Evolutionary conservation across 139 green algal genomes (phyloP).

Genomic region (Picochlorum sp.): DNA sequence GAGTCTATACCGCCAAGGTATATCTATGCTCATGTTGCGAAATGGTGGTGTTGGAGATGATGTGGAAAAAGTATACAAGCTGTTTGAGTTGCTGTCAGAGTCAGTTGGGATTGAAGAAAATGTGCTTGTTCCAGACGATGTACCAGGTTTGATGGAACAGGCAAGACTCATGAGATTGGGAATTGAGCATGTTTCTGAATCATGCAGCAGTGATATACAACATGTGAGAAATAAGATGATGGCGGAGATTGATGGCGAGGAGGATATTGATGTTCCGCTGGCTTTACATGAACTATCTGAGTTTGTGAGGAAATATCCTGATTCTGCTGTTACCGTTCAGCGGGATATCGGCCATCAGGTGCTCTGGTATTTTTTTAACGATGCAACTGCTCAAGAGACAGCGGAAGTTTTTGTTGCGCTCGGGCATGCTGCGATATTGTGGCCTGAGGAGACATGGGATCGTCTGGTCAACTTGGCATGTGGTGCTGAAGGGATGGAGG

Average conservation of each 20-base stretch:
- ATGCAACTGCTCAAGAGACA: not conserved
- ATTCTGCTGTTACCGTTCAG: not conserved
- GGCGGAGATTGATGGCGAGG: not conserved
- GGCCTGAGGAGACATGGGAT: not conserved
- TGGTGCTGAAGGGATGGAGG: not conserved
- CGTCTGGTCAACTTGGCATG: not conserved
- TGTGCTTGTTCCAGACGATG: too few relatives aligned
- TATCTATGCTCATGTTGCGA: too few relatives aligned
- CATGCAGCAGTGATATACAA: not conserved
- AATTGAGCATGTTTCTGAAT: too few relatives aligned
- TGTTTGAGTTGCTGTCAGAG: too few relatives aligned
- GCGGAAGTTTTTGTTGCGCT: not conserved
- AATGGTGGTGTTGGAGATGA: too few relatives aligned
- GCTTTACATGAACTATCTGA: not conserved
- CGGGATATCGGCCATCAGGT: not conserved
- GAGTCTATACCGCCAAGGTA: not conserved
- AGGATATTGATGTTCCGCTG: constrained; percentile 1
- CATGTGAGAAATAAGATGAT: not conserved
- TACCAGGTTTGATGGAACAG: too few relatives aligned
- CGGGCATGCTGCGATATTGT: not conserved
- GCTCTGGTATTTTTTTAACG: not conserved
- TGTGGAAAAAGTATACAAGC: too few relatives aligned
- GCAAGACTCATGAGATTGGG: too few relatives aligned
- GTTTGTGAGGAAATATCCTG: not conserved
- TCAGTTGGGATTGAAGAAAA: too few relatives aligned